Evolutionary conservation across 345 rosid genomes (phyloP), one percentile per base, ranked within the genome.

Genomic region (Citrus sp.): DNA sequence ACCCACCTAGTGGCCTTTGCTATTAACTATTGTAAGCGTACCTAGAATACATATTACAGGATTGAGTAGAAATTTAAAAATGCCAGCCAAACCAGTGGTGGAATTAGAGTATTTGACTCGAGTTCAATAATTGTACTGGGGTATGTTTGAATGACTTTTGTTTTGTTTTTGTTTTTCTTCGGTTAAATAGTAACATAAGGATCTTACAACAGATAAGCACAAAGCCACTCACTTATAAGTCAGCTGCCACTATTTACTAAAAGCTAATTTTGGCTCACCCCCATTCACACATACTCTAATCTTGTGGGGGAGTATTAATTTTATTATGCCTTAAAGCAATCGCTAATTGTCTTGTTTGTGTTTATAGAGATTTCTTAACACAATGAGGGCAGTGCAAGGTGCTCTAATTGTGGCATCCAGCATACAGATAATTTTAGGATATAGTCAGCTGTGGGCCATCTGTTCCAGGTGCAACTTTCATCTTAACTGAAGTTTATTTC

Each of bases 331-430:
- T 34, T 72, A 61, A 62, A 78, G 49, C 69, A 70, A 70, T 70
- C 28, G 62, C 42, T 65, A 6, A 37, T 42, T 25, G 30, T 70
- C 59, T 62, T 63, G 30, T 64, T 35, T 70, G 32, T 70, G 63
- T 81, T 21, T 84, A 54, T 73, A 96, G 99, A 92, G 97, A 81
- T 96, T 96, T 84, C 86, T 90, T 25, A 88, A 82, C 80, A 96
- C 99, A 67, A 96, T 94, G 97, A 94, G 95, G 85, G 99, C 99
- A 1, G 97, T 96, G 69, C 99, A 96, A 90, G 99, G 98, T 58
- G 99, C 99, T 49, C 75, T 96, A 24, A 96, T 96, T 30, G 97
- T 96, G 72, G 92, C 98, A 85, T 96, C 99, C 66, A 96, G 98
- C 80, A 84, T 96, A 81, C 98, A 96, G 80, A 96, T 94, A 80